These are phyloP conservation scores for Benincasa hispida DNA, from an alignment of 306 rosid species.

Conservation along the genomic window DNA sequence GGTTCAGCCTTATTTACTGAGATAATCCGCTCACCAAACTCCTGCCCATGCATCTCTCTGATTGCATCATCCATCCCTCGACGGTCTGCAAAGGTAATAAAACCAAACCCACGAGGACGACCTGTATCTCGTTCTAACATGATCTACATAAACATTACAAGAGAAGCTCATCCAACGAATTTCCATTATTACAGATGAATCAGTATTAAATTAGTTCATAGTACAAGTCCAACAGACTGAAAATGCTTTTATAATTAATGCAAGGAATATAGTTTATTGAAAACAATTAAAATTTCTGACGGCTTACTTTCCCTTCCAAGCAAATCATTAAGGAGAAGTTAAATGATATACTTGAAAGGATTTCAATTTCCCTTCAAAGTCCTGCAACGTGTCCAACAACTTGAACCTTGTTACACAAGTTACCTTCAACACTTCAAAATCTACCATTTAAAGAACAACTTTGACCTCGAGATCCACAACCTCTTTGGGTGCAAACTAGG, in stretches of 20 bases:
- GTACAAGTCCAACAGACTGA: not conserved
- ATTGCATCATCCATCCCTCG: slow-evolving; percentile 27
- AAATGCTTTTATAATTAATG: not conserved
- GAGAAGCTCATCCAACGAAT: not conserved
- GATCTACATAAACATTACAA: slow-evolving; percentile 15
- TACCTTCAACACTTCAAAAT: not conserved
- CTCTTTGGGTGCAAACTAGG: not conserved
- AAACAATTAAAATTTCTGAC: not conserved
- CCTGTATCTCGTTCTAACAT: slow-evolving; percentile 31
- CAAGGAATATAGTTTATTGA: not conserved
- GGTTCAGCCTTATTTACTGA: slow-evolving; percentile 32
- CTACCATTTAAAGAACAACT: not conserved
- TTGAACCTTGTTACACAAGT: not conserved
- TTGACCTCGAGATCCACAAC: not conserved
- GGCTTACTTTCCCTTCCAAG: slow-evolving; percentile 2
- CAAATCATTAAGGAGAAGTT: not conserved
- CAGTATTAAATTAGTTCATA: not conserved
- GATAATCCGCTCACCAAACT: slow-evolving; percentile 20
- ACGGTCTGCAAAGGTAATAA: slow-evolving; percentile 22
- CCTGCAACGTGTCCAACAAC: not conserved
- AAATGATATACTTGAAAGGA: not conserved
- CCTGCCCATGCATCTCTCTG: slow-evolving; percentile 27
- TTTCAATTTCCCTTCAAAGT: not conserved
- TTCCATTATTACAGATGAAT: not conserved
- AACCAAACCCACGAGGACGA: slow-evolving; percentile 31